Base-by-base conservation (phyloP, 805 yeast species). In the Candida pseudoglaebosa region DNA sequence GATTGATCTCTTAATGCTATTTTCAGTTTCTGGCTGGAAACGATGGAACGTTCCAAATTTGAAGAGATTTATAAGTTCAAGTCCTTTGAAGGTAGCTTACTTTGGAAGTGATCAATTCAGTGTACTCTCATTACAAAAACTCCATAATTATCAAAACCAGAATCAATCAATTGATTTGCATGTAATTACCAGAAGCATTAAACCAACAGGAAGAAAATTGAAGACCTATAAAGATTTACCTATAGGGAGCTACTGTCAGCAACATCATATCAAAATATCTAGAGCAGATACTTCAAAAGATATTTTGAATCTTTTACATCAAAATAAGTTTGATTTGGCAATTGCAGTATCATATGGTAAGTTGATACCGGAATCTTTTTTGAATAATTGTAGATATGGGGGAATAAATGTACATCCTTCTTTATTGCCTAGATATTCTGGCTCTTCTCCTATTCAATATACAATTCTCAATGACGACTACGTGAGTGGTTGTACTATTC, bases 381-480 rank as follows among this genome's bases (percentile, higher is more conserved):
- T 93, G 1, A 36, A 52, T 0, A 36, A 56, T 0, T 61, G 80
- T 15, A 56, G 58, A 9, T 77, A 58, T 52, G 88, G 90, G 3
- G 95, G 97, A 0, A 54, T 93, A 19, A 93, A 93, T 54, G 88
- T 93, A 1, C 99, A 93, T 56, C 99, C 99, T 0, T 88, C 96
- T 0, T 56, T 89, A 5, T 69, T 93, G 6, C 99, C 99, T 0
- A 65, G 62, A 33, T 78, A 85, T 49, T 75, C 88, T 2, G 99
- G 99, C 1, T 81, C 97, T 0, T 83, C 96, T 1, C 99, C 99
- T 0, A 62, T 93, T 3, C 98, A 91, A 44, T 71, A 78, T 43
- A 80, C 96, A 0, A 59, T 93, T 9, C 56, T 90, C 50, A 77
- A 84, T 42, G 70, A 70, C 29, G 89, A 83, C 46, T 24, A 45